Base-by-base conservation (phyloP, 345 rosid genomes). In the Eucalyptus cloeziana region DNA sequence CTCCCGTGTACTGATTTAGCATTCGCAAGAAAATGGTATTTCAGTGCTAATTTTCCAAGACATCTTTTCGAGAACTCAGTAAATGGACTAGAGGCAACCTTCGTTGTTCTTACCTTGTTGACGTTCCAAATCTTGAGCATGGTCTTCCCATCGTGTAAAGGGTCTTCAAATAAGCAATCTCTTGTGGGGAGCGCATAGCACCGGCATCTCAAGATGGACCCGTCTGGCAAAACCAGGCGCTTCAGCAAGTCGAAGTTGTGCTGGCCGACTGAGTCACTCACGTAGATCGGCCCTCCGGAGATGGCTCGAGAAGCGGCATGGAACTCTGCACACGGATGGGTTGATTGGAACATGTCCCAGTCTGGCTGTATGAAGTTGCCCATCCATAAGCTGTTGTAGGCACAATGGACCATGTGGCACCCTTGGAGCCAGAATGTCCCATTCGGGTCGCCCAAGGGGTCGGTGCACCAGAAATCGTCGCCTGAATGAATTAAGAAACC, bases 291-390 rank as follows among this genome's bases (percentile, higher is more conserved):
- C 13, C 99, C 99, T 2, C 98, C 99, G 0, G 99, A 98, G 89
- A 97, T 97, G 13, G 99, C 98, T 25, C 98, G 92, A 16, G 99
- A 98, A 76, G 99, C 99, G 64, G 99, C 99, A 49, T 96, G 98
- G 92, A 97, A 98, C 89, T 95, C 98, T 8, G 98, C 98, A 91
- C 98, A 98, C 49, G 98, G 97, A 90, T 98, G 99, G 13, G 99
- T 96, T 3, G 99, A 95, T 67, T 97, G 99, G 94, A 98, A 98
- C 99, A 98, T 97, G 93, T 97, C 99, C 99, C 99, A 98, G 87
- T 98, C 99, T 9, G 99, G 99, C 88, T 98, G 99, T 60, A 98
- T 98, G 91, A 98, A 98, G 85, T 97, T 98, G 90, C 99, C 98
- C 98, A 97, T 98, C 99, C 99, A 98, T 60, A 98, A 90, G 90